Evolutionary conservation across 2,329 filamentous ascomycete species (phyloP), one percentile per base, ranked within the genome.

Genomic region (Claviceps purpurea): DNA sequence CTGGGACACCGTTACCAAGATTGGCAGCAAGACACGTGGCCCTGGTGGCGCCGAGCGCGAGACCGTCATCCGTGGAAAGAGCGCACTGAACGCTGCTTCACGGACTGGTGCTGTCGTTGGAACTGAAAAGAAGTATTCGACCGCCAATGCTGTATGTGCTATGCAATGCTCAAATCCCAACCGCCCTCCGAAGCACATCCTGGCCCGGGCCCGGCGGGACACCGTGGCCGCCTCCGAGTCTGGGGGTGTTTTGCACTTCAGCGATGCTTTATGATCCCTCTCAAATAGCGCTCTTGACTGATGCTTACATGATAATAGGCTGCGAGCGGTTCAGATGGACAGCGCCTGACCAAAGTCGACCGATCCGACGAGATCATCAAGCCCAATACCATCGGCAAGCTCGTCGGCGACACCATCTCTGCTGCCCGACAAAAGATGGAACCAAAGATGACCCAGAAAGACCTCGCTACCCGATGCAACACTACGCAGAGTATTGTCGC

Each of bases 281-380:
- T 11, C 10, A 10, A 14, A 30, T 1, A 14, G 24, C 20, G 22
- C 14, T 22, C 22, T 11, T 26, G 42, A 22, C 54, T 66, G 44
- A 65, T 50, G 49, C 22, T 50, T 34, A 26, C 6, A 14, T 22
- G 26, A 14, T 34, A 30, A 49, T 40, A 70, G 68, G 34, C 56
- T 18, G 57, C 59, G 18, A 54, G 57, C 24, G 56, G 59, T 50
- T 61, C 61, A 59, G 91, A 97, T 73, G 93, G 93, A 61, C 93
- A 98, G 74, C 90, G 88, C 67, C 78, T 97, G 59, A 97, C 93
- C 60, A 96, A 97, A 77, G 90, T 98, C 70, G 93, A 97, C 77
- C 90, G 91, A 61, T 84, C 83, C 67, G 90, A 97, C 76, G 93
- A 96, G 68, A 95, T 96, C 73, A 85, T 97, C 72, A 95, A 95